Evolutionary conservation across 2,329 filamentous ascomycete genomes (phyloP).

Genomic region (Alternaria atra): DNA sequence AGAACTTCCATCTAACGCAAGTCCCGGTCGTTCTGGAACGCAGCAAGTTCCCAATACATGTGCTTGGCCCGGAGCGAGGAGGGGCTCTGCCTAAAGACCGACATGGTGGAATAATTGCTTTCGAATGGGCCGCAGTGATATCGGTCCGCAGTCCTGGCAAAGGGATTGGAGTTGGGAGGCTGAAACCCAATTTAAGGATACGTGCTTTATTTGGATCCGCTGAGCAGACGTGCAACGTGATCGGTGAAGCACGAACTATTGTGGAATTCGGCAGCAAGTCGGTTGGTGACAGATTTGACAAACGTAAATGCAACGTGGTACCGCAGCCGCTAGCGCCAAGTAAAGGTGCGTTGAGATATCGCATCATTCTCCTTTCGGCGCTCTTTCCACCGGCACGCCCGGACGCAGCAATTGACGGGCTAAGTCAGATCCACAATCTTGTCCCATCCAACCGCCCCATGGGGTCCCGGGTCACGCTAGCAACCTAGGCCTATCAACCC

Average conservation of each 20-base stretch:
- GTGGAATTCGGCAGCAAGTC: neutral
- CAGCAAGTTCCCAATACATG: conserved; percentile 41
- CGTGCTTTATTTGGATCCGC: conserved; percentile 10
- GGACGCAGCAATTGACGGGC: conserved; percentile 34
- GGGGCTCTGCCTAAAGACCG: conserved; percentile 22
- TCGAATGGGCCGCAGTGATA: conserved; percentile 26
- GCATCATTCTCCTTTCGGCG: conserved; percentile 9
- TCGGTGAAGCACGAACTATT: conserved; percentile 8
- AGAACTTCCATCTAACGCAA: conserved; percentile 33
- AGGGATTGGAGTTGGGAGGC: conserved; percentile 18
- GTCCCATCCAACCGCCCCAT: conserved; percentile 49
- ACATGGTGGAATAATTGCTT: conserved; percentile 18
- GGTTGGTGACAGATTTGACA: conserved; percentile 22
- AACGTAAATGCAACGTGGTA: conserved; percentile 33
- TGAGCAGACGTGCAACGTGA: neutral
- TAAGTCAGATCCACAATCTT: conserved; percentile 40
- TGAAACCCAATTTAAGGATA: conserved; percentile 24
- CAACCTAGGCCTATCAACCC: conserved; percentile 28
- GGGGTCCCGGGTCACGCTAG: conserved; percentile 39
- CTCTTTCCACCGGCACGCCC: conserved; percentile 35
- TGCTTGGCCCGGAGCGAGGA: conserved; percentile 44
- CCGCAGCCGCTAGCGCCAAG: conserved; percentile 30
- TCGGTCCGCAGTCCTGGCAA: conserved; percentile 15
- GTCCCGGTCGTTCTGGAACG: conserved; percentile 46
- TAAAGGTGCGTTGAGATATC: conserved; percentile 11